Evolutionary conservation across 2,329 filamentous ascomycete genomes (phyloP), one percentile per base, ranked within the genome.

Genomic region (Calonectria leucothoes): DNA sequence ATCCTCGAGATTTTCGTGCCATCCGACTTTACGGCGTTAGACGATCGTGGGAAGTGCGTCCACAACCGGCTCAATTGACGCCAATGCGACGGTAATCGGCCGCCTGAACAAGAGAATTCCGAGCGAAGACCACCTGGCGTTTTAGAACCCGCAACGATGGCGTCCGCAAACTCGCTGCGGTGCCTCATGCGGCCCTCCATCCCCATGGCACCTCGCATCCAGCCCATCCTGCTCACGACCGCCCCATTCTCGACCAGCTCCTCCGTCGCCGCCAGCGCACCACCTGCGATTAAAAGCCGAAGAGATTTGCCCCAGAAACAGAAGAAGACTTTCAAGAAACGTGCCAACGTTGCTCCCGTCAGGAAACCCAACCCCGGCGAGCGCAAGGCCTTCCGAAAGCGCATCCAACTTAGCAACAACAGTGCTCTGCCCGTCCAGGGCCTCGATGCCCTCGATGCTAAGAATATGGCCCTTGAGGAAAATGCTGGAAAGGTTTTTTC

Each of bases 361-460:
- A 91, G 89, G 84, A 88, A 91, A 77, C 93, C 94, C 25, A 87
- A 87, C 15, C 89, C 91, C 4, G 96, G 96, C 77, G 96, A 98
- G 88, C 92, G 96, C 77, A 98, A 95, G 86, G 94, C 94, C 33
- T 88, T 94, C 82, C 93, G 95, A 77, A 98, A 97, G 88, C 92
- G 94, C 78, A 94, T 99, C 81, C 92, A 97, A 73, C 91, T 99
- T 74, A 96, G 94, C 88, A 99, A 98, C 86, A 94, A 94, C 84
- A 98, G 98, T 86, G 97, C 97, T 64, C 87, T 98, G 45, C 91
- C 93, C 73, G 93, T 98, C 10, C 82, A 88, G 29, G 94, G 91
- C 14, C 88, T 98, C 78, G 85, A 89, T 73, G 89, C 93, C 63
- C 82, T 98, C 69, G 88, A 85, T 15, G 82, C 85, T 12, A 86